Conservation (phyloP, 1,139 yeast species). For the Kodamaea ohmeri region DNA sequence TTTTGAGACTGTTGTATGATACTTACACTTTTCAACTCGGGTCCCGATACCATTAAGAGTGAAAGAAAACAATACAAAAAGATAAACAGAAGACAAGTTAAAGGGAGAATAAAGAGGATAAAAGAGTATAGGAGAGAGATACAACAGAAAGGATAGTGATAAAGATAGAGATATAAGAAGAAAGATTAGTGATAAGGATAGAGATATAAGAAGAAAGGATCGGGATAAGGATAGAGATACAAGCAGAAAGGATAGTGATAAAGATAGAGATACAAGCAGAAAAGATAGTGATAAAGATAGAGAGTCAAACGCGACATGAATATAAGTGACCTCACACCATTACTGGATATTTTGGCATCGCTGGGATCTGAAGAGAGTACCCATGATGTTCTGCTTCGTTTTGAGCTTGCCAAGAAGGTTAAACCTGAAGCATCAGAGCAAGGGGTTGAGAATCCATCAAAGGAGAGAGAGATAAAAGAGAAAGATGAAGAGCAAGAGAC, state of each 20-base stretch:
- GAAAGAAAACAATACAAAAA: background rate
- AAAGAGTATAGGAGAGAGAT: too few relatives aligned
- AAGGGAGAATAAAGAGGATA: background rate
- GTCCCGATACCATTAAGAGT: conserved; percentile 55
- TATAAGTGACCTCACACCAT: conserved; percentile 26
- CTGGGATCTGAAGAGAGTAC: conserved; percentile 12
- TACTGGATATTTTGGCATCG: conserved; percentile 26
- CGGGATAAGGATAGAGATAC: too few relatives aligned
- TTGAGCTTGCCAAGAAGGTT: conserved; percentile 6
- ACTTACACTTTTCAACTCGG: conserved; percentile 54
- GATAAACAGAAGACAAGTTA: background rate
- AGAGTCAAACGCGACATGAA: conserved; percentile 10
- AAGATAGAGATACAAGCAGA: background rate
- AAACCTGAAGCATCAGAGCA: conserved; percentile 3
- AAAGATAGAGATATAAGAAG: background rate
- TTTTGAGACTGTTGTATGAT: background rate
- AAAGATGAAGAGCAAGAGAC: too few relatives aligned
- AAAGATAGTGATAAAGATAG: background rate
- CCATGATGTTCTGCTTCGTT: conserved; percentile 3
- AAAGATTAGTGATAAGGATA: too few relatives aligned
- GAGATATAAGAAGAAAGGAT: too few relatives aligned
- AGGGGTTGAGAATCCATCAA: background rate
- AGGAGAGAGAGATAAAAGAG: conserved; percentile 1
- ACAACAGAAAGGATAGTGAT: too few relatives aligned
- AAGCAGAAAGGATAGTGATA: background rate